These are phyloP conservation scores for Magnaporthales sp. DNA, from an alignment of 2,329 filamentous ascomycete genomes.

Conservation along the genomic window DNA sequence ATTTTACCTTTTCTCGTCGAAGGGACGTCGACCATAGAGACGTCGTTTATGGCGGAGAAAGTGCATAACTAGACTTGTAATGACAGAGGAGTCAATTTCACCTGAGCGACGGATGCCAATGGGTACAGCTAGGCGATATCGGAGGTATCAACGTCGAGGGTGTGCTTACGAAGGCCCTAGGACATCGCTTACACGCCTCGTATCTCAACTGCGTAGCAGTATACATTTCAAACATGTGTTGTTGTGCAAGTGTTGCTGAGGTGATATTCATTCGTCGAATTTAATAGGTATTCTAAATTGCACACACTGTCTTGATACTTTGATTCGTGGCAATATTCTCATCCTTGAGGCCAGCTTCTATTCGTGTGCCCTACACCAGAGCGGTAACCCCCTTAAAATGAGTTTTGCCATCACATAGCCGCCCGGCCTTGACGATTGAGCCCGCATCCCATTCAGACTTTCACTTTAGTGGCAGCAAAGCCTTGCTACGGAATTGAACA, in stretches of 20 bases:
- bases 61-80: conserved; percentile 47
- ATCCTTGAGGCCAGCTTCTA: conserved; percentile 24
- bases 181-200: conserved; percentile 42
- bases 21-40: conserved; percentile 33
- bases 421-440: conserved; percentile 31
- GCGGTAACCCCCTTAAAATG: conserved; percentile 38
- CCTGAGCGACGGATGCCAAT: conserved; percentile 48
- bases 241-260: too few relatives aligned
- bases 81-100: conserved; percentile 47
- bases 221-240: neutral
- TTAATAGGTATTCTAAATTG: too few relatives aligned
- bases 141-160: conserved; percentile 45
- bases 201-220: conserved; percentile 20
- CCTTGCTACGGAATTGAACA: conserved; percentile 46
- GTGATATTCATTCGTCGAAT: too few relatives aligned
- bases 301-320: conserved; percentile 41
- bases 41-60: conserved; percentile 35
- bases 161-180: conserved; percentile 33
- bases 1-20: conserved; percentile 13
- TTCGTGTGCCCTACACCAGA: conserved; percentile 34
- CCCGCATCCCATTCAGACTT: conserved; percentile 42
- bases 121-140: conserved; percentile 47
- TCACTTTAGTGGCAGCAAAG: conserved; percentile 41
- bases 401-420: conserved; percentile 34
- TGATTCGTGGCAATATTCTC: conserved; percentile 39